phyloP scores from a whole-genome alignment of 1,284 basidiomycete species.

The Puccinia polysora region DNA sequence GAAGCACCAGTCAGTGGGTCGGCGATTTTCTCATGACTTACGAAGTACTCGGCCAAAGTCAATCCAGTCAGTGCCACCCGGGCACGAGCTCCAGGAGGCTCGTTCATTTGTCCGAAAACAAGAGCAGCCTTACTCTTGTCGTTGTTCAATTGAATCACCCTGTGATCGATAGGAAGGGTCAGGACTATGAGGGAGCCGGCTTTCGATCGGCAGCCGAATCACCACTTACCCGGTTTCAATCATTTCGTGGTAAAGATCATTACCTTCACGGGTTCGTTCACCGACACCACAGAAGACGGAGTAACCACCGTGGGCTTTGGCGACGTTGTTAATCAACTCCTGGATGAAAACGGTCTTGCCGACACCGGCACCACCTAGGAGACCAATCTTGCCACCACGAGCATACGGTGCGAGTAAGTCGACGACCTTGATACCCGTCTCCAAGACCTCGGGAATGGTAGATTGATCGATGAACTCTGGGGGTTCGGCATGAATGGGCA shows the following conservation, averaged over 20 bases:
- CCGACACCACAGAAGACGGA: slow-evolving; percentile 99
- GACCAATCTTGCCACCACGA: slow-evolving; percentile 99
- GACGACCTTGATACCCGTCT: slow-evolving; percentile 99
- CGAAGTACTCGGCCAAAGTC: slow-evolving; percentile 99
- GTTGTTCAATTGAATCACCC: slow-evolving; percentile 79
- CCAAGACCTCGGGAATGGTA: slow-evolving; percentile 92
- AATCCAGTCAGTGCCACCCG: slow-evolving; percentile 98
- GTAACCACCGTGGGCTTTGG: slow-evolving; percentile 99
- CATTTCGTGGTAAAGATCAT: slow-evolving; percentile 57
- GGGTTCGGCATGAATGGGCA: slow-evolving; percentile 96
- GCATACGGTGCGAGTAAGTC: slow-evolving; percentile 98
- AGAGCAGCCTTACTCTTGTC: slow-evolving; percentile 88
- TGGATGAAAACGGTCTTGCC: slow-evolving; percentile 99
- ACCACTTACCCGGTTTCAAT: slow-evolving; percentile 20
- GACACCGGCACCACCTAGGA: slow-evolving; percentile 99
- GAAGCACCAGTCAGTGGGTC: background rate
- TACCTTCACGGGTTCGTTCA: slow-evolving; percentile 99
- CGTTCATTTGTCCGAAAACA: slow-evolving; percentile 99
- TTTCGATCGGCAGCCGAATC: background rate
- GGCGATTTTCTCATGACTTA: background rate
- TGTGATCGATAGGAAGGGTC: slow-evolving; percentile 67
- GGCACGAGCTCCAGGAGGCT: slow-evolving; percentile 99
- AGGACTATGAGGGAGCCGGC: background rate
- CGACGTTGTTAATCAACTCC: slow-evolving; percentile 99
- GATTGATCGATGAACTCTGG: slow-evolving; percentile 97